A percentile compares a stretch with the other conserved stretches of the same genome.
These are phyloP conservation scores for Chaetomidium leptoderma DNA, from an alignment of 495 filamentous ascomycete genomes.

Conservation along the genomic window DNA sequence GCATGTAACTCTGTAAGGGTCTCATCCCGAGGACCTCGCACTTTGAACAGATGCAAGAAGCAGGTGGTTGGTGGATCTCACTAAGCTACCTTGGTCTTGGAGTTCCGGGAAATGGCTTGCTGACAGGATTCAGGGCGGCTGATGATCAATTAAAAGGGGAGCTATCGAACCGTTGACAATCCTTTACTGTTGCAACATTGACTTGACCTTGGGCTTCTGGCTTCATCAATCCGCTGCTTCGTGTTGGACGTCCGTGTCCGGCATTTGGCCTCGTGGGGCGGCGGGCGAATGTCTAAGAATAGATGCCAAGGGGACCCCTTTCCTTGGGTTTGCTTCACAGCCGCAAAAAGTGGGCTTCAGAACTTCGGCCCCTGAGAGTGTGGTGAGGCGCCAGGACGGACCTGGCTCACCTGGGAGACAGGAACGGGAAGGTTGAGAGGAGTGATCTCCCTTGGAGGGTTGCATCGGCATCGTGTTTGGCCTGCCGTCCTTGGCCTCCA, in stretches of 20 bases:
- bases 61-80: background rate
- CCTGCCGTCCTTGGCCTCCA: background rate
- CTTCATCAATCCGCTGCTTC: background rate
- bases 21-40: background rate
- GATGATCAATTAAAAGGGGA: background rate
- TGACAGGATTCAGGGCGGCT: background rate
- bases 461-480: background rate
- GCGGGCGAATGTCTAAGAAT: slow-evolving; percentile 10
- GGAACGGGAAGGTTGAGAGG: background rate
- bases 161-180: slow-evolving; percentile 4
- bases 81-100: background rate
- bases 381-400: background rate
- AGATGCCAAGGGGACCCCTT: background rate
- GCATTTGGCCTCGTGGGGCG: slow-evolving; percentile 11
- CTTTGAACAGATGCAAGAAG: background rate
- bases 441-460: background rate
- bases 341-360: slow-evolving; percentile 21
- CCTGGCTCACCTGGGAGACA: no score
- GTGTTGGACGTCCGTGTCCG: slow-evolving; percentile 1
- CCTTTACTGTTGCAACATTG: background rate
- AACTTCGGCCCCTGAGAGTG: background rate
- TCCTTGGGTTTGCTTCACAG: slow-evolving; percentile 17
- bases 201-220: background rate
- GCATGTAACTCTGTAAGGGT: no score
- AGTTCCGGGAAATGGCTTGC: background rate